These are phyloP conservation scores for Apiospora marii DNA, from an alignment of 2,329 filamentous ascomycete genomes.

Conservation along the genomic window DNA sequence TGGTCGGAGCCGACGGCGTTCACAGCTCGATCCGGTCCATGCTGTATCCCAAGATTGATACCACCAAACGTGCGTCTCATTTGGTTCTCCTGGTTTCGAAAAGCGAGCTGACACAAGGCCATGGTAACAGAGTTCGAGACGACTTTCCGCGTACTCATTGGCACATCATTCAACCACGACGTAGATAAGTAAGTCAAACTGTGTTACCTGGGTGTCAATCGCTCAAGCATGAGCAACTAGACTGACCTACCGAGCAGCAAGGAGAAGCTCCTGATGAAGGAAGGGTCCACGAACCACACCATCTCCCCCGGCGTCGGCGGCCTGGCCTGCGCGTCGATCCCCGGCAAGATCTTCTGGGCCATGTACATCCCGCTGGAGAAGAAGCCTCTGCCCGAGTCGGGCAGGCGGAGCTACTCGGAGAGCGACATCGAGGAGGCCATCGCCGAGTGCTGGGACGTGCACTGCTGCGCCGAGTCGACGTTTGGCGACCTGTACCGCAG, in stretches of 20 bases:
- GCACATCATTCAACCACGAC: constrained; percentile 3
- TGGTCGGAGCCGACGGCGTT: constrained; percentile 51
- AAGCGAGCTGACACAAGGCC: background rate
- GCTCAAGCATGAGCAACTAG: too few relatives aligned
- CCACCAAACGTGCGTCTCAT: constrained; percentile 3
- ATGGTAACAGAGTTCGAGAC: background rate
- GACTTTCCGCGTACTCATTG: constrained; percentile 8
- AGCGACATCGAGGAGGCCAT: constrained; percentile 28
- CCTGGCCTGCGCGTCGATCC: background rate
- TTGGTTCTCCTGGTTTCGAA: background rate
- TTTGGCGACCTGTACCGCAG: constrained; percentile 32
- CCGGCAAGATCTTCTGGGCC: constrained; percentile 18
- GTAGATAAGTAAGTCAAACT: background rate
- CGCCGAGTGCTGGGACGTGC: constrained; percentile 27
- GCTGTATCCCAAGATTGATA: background rate
- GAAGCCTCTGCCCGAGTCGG: background rate
- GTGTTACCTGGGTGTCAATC: background rate
- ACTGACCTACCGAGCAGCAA: background rate
- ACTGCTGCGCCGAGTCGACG: constrained; percentile 34
- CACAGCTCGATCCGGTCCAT: constrained; percentile 47
- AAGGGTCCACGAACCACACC: background rate
- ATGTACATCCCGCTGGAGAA: constrained; percentile 9
- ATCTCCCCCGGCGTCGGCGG: background rate
- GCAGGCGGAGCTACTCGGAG: constrained; percentile 27
- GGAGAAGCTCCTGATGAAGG: background rate